phyloP scores from a whole-genome alignment of 2,329 filamentous ascomycete species.

The Colletotrichum melonis region DNA sequence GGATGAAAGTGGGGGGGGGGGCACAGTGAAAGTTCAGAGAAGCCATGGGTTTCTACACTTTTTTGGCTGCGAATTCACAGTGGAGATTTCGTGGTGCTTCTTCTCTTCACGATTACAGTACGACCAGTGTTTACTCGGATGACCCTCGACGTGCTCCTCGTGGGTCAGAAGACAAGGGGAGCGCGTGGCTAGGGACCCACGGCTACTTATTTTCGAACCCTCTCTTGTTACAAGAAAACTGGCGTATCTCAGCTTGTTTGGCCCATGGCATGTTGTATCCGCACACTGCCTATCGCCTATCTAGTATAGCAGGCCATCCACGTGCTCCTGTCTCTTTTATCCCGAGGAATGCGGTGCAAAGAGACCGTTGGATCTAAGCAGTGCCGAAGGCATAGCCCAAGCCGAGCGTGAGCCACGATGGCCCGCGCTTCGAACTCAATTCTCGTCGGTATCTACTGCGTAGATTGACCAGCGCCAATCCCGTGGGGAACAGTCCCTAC shows the following conservation, averaged over 20 bases:
- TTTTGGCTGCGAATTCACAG: constrained; percentile 3
- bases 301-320: not conserved
- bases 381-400: not conserved
- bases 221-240: not conserved
- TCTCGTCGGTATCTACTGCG: not conserved
- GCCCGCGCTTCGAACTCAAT: not conserved
- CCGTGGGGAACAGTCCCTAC: no score
- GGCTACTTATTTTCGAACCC: constrained; percentile 7
- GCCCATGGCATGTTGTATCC: not conserved
- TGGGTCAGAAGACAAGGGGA: constrained; percentile 7
- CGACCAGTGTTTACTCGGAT: constrained; percentile 17
- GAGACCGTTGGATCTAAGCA: not conserved
- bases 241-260: not conserved
- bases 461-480: not conserved
- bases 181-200: constrained; percentile 9
- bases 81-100: not conserved
- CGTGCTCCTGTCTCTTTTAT: not conserved
- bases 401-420: not conserved
- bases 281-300: not conserved
- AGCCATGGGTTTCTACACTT: not conserved
- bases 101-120: not conserved
- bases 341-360: not conserved
- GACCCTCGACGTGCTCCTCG: constrained; percentile 5
- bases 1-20: constrained; percentile 16
- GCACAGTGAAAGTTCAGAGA: not conserved